These are phyloP conservation scores for Hemisphaericaspora xylanilytica DNA, from an alignment of 1,139 yeast species.

Conservation along the genomic window DNA sequence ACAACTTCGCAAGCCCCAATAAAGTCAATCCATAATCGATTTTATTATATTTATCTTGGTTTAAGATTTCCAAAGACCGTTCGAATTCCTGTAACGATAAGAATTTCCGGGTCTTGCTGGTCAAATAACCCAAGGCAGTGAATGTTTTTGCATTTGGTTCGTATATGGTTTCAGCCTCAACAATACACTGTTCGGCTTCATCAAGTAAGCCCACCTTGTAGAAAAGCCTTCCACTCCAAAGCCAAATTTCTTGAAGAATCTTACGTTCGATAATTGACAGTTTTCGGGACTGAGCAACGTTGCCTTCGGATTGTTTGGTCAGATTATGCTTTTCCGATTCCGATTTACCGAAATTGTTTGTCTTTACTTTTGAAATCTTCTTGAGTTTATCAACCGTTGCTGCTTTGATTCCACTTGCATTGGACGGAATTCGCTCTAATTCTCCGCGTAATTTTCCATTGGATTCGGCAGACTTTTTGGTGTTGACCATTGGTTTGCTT, in stretches of 20 bases:
- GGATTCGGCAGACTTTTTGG: not conserved
- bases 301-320: not conserved
- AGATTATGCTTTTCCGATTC: conserved; percentile 3
- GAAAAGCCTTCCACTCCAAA: conserved; percentile 69
- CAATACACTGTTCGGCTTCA: conserved; percentile 72
- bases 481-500: not conserved
- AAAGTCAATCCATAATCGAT: conserved; percentile 54
- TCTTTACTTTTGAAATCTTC: conserved; percentile 12
- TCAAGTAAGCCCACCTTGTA: conserved; percentile 50
- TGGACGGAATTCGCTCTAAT: not conserved
- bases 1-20: conserved; percentile 63
- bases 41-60: conserved; percentile 22
- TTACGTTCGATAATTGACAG: conserved; percentile 23
- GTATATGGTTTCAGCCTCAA: conserved; percentile 61
- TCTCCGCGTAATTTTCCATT: not conserved
- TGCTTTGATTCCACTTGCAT: conserved; percentile 1
- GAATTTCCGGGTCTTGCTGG: conserved; percentile 36
- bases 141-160: conserved; percentile 54
- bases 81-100: conserved; percentile 69
- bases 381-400: conserved; percentile 14
- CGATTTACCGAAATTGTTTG: not conserved
- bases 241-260: conserved; percentile 66
- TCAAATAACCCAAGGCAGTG: conserved; percentile 54
- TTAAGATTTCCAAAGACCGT: conserved; percentile 52
- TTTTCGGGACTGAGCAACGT: not conserved